Conservation (phyloP, 306 rosid species). For the Citrullus mucosospermus region DNA sequence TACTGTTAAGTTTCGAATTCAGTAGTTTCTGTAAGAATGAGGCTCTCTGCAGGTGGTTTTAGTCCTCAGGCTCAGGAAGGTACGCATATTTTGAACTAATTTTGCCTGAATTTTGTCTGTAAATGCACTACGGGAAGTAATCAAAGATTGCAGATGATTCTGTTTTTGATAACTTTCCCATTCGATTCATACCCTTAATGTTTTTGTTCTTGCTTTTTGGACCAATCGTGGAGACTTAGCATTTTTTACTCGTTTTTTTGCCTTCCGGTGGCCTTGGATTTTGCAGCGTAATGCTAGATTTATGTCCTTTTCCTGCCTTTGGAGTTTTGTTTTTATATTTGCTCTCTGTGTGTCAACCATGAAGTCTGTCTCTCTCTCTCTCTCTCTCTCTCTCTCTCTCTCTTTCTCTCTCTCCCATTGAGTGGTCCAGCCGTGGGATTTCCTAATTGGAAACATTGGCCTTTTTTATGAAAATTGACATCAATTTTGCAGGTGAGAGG, state of each 20-base stretch:
- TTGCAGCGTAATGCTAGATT: conserved; percentile 3
- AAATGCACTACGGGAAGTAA: not conserved
- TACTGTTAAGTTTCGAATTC: conserved; percentile 1
- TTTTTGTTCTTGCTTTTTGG: not conserved
- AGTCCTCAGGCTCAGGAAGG: conserved; percentile 92
- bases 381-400: not conserved
- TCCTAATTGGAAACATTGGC: conserved; percentile 3
- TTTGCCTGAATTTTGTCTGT: not conserved
- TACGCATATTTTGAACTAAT: conserved; percentile 10
- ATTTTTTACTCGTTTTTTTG: not conserved
- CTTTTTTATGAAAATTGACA: conserved; percentile 11
- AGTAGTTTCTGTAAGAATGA: conserved; percentile 35
- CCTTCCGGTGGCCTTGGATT: not conserved
- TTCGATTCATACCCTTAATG: not conserved
- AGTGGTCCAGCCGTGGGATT: conserved; percentile 7
- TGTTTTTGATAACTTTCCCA: not conserved
- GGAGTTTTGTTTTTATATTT: conserved; percentile 6
- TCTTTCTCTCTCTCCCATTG: not conserved
- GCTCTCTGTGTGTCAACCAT: conserved; percentile 3
- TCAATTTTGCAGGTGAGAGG: conserved; percentile 68
- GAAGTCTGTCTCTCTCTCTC: not conserved
- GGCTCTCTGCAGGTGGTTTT: conserved; percentile 77
- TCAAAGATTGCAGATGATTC: not conserved
- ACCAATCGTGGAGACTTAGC: not conserved
- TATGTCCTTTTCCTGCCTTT: conserved; percentile 9